phyloP scores from a whole-genome alignment of 495 filamentous ascomycete species.

The Aspergillus sparsus region DNA sequence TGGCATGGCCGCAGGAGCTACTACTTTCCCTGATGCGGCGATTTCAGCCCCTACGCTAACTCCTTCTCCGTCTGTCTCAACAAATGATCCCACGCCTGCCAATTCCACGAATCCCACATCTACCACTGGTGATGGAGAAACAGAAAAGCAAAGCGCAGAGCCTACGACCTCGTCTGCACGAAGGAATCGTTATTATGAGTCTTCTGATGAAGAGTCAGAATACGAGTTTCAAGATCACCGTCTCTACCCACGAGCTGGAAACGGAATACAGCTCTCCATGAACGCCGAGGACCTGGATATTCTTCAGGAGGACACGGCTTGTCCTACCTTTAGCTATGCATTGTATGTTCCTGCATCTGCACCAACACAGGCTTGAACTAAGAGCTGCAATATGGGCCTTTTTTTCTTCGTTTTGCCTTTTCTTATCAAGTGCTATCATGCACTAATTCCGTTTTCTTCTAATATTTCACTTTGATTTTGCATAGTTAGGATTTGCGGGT shows the following conservation, averaged over 20 bases:
- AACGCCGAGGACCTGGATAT: slow-evolving; percentile 43
- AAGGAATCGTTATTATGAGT: slow-evolving; percentile 18
- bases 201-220: slow-evolving; percentile 35
- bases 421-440: background rate
- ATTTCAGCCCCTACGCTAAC: background rate
- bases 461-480: too few relatives aligned
- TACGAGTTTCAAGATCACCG: slow-evolving; percentile 51
- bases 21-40: background rate
- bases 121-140: background rate
- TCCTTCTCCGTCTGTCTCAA: slow-evolving; percentile 15
- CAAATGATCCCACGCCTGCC: slow-evolving; percentile 11
- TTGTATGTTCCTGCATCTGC: slow-evolving; percentile 30
- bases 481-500: background rate
- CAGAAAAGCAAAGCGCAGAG: background rate
- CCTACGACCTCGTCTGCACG: slow-evolving; percentile 8
- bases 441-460: too few relatives aligned
- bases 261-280: slow-evolving; percentile 43
- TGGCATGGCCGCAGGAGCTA: slow-evolving; percentile 2
- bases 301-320: slow-evolving; percentile 43
- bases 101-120: slow-evolving; percentile 2
- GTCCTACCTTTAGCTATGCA: slow-evolving; percentile 47
- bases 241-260: slow-evolving; percentile 67
- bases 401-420: slow-evolving; percentile 5
- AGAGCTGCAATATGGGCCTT: slow-evolving; percentile 5
- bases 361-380: slow-evolving; percentile 17